Evolutionary conservation across 768 basidiomycete species (phyloP).

Genomic region (Kwoniella shandongensis): DNA sequence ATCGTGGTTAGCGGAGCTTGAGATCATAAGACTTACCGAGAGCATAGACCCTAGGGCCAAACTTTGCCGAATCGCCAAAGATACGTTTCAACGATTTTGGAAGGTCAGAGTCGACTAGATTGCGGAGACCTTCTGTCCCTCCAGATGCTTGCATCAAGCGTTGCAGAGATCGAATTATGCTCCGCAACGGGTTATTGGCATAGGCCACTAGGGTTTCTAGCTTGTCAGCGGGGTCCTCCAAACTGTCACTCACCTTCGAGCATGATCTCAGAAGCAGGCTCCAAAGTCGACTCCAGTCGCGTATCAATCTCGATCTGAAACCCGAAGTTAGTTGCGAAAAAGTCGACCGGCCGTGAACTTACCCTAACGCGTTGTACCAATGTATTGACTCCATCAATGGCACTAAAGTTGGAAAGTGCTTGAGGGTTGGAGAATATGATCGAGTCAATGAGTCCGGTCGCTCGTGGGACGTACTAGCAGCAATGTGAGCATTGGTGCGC

Average conservation of each 20-base stretch:
- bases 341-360: conserved; percentile 35
- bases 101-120: conserved; percentile 85
- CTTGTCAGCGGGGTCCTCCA: conserved; percentile 1
- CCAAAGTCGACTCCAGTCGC: neutral
- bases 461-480: conserved; percentile 69
- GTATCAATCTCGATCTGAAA: conserved; percentile 36
- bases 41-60: conserved; percentile 82
- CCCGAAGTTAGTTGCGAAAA: neutral
- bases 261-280: conserved; percentile 10
- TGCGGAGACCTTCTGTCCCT: conserved; percentile 82
- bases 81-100: conserved; percentile 83
- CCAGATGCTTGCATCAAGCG: conserved; percentile 97
- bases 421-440: conserved; percentile 79
- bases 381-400: conserved; percentile 76
- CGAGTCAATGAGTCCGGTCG: conserved; percentile 87
- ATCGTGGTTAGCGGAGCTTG: conserved; percentile 13
- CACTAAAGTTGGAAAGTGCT: conserved; percentile 82
- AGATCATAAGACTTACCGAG: conserved; percentile 61
- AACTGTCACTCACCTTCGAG: conserved; percentile 12
- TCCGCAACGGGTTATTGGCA: conserved; percentile 79
- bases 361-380: conserved; percentile 88
- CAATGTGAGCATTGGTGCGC: neutral
- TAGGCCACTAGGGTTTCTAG: conserved; percentile 71
- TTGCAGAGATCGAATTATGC: conserved; percentile 85
- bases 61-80: conserved; percentile 74